Conservation (phyloP, 345 rosid species). For the Murraya koenigii region DNA sequence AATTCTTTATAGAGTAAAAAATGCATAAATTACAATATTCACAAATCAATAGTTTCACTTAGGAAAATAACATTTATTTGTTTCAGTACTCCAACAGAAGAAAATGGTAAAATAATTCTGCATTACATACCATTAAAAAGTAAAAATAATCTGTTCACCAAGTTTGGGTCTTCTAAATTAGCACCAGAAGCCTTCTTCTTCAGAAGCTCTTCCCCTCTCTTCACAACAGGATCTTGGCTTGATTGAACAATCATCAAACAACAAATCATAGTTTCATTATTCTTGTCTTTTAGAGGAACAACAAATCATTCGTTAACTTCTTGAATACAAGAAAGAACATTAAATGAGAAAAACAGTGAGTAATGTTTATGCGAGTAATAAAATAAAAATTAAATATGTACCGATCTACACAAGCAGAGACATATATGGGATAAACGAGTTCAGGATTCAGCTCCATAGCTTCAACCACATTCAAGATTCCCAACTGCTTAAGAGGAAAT, state of each 20-base stretch:
- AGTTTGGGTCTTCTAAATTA: slow-evolving; percentile 71
- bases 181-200: slow-evolving; percentile 70
- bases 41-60: not conserved
- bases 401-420: slow-evolving; percentile 82
- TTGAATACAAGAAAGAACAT: slow-evolving; percentile 10
- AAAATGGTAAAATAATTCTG: not conserved
- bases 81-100: not conserved
- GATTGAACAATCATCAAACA: slow-evolving; percentile 35
- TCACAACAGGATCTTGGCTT: slow-evolving; percentile 84
- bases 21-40: not conserved
- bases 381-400: slow-evolving; percentile 22
- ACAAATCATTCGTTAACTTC: not conserved
- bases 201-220: slow-evolving; percentile 84
- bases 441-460: slow-evolving; percentile 71
- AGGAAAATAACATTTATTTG: not conserved
- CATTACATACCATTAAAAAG: slow-evolving; percentile 73
- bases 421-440: slow-evolving; percentile 70
- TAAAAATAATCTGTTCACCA: slow-evolving; percentile 66
- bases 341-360: slow-evolving; percentile 1
- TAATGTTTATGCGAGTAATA: slow-evolving; percentile 3
- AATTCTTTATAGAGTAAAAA: not conserved
- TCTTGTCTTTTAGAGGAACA: not conserved
- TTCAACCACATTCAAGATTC: slow-evolving; percentile 84
- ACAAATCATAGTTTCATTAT: slow-evolving; percentile 14
- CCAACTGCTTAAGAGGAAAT: slow-evolving; percentile 51